Conservation (phyloP, 2,329 filamentous ascomycete species). For the Sarocladiaceae sp. region DNA sequence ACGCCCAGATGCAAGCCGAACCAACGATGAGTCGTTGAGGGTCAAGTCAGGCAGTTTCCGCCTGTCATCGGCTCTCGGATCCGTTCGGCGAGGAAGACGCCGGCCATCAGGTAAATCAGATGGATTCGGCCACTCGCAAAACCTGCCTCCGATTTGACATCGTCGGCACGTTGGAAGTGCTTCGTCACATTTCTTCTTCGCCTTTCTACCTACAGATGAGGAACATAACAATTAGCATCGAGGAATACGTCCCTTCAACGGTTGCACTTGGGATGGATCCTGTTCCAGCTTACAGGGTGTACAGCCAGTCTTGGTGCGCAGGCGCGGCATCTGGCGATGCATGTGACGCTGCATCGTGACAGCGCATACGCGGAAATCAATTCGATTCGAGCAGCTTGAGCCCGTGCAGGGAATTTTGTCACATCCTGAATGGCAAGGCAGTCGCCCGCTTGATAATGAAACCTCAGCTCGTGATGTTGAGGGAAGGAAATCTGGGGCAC, state of each 20-base stretch:
- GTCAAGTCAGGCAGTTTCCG: neutral
- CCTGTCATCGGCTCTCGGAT: neutral
- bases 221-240: neutral
- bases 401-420: neutral
- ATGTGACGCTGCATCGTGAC: neutral
- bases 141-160: neutral
- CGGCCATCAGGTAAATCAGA: neutral
- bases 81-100: neutral
- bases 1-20: neutral
- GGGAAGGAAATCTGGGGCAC: neutral
- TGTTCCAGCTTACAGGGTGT: neutral
- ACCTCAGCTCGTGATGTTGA: neutral
- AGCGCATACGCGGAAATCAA: neutral
- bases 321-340: neutral
- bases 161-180: neutral
- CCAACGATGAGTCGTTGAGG: neutral
- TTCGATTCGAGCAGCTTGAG: neutral
- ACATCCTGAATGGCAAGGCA: too few relatives aligned
- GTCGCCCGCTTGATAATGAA: neutral
- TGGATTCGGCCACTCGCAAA: neutral
- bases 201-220: neutral
- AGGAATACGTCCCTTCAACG: neutral
- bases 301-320: neutral
- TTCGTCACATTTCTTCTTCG: neutral
- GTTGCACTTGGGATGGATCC: neutral